phyloP scores from a whole-genome alignment of 371 early-diverging fungal genomes.

The Nosema muscidifuracis region DNA sequence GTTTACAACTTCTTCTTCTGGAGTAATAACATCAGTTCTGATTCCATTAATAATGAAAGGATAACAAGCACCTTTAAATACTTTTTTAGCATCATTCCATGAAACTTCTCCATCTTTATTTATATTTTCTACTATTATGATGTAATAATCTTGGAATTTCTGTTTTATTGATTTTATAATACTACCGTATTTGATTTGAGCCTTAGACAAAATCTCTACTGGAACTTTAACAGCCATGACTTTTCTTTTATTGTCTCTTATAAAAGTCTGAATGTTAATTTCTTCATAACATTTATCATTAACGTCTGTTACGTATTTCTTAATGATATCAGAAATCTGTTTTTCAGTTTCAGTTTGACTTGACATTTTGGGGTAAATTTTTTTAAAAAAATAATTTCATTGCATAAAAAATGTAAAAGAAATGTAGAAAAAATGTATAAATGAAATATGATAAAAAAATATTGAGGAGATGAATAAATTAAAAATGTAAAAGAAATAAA shows the following conservation, averaged over 20 bases:
- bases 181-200: constrained; percentile 22
- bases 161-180: constrained; percentile 33
- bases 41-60: constrained; percentile 38
- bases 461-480: too few relatives aligned
- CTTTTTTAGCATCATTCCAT: constrained; percentile 3
- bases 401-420: too few relatives aligned
- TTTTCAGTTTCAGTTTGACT: constrained; percentile 45
- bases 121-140: constrained; percentile 31
- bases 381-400: too few relatives aligned
- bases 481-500: too few relatives aligned
- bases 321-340: constrained; percentile 34
- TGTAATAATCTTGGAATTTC: constrained; percentile 35
- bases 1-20: constrained; percentile 28
- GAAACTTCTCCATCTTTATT: constrained; percentile 10
- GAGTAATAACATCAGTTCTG: constrained; percentile 26
- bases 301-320: constrained; percentile 11
- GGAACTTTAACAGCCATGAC: constrained; percentile 43
- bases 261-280: constrained; percentile 30
- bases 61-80: constrained; percentile 33
- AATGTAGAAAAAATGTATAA: too few relatives aligned
- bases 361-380: constrained; percentile 30
- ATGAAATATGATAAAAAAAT: too few relatives aligned
- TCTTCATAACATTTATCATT: neutral
- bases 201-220: constrained; percentile 17
- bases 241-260: constrained; percentile 19